Conservation (phyloP, 306 rosid species). For the Fagus sylvatica region DNA sequence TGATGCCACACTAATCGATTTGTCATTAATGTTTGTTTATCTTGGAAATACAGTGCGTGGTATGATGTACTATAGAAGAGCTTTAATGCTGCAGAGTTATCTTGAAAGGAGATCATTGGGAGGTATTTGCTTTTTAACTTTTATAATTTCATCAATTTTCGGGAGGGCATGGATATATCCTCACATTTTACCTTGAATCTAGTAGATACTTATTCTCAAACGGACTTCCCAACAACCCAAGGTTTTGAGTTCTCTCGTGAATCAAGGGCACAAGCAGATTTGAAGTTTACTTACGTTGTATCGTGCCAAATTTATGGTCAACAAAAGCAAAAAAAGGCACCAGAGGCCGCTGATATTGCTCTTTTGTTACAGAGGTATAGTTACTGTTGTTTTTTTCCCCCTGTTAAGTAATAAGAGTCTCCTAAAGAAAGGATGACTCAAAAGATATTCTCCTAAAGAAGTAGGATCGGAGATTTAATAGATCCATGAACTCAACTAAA, state of each 20-base stretch:
- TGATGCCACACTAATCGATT: not conserved
- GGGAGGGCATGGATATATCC: slow-evolving; percentile 13
- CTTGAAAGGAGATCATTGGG: slow-evolving; percentile 72
- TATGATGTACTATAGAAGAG: slow-evolving; percentile 98
- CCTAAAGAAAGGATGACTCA: too few relatives aligned
- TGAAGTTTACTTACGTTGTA: slow-evolving; percentile 93
- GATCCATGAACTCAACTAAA: too few relatives aligned
- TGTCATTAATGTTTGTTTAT: slow-evolving; percentile 19
- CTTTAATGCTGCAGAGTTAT: slow-evolving; percentile 92
- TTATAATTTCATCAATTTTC: slow-evolving; percentile 12
- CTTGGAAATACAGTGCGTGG: slow-evolving; percentile 79
- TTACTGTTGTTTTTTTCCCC: not conserved
- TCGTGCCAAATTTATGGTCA: slow-evolving; percentile 99
- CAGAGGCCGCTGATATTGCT: slow-evolving; percentile 92
- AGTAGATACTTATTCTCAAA: slow-evolving; percentile 64
- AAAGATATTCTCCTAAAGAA: too few relatives aligned
- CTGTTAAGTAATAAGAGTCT: too few relatives aligned
- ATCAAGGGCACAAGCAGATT: slow-evolving; percentile 92
- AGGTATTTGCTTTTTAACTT: slow-evolving; percentile 53
- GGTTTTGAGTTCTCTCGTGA: slow-evolving; percentile 85
- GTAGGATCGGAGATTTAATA: too few relatives aligned
- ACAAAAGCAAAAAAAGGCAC: slow-evolving; percentile 74
- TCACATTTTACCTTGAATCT: slow-evolving; percentile 25
- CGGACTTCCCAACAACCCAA: slow-evolving; percentile 53
- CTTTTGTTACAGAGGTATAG: slow-evolving; percentile 85